These are phyloP conservation scores for Cicer bijugum DNA, from an alignment of 306 rosid species.

Conservation along the genomic window DNA sequence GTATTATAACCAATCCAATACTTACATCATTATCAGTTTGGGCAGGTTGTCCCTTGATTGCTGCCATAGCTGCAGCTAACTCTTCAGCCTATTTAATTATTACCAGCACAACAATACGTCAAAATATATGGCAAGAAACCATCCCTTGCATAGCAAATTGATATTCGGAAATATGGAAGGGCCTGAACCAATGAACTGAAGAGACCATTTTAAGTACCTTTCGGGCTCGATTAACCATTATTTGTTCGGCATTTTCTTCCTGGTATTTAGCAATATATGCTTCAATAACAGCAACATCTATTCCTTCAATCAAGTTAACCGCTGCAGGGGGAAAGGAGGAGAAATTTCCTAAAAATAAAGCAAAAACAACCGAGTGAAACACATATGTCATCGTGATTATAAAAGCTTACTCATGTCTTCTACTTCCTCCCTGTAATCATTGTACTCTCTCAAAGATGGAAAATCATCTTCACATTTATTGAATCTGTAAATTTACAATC, in stretches of 20 bases:
- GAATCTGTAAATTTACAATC: slow-evolving; percentile 54
- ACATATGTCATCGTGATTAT: not conserved
- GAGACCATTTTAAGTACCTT: slow-evolving; percentile 59
- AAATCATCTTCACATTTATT: slow-evolving; percentile 91
- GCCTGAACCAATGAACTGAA: slow-evolving; percentile 24
- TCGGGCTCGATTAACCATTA: slow-evolving; percentile 81
- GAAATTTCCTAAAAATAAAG: slow-evolving; percentile 31
- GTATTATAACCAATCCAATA: not conserved
- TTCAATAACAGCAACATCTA: slow-evolving; percentile 72
- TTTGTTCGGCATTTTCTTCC: slow-evolving; percentile 89
- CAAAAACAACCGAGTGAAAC: slow-evolving; percentile 15
- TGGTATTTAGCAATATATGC: slow-evolving; percentile 74
- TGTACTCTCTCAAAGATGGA: slow-evolving; percentile 79
- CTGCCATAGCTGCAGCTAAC: slow-evolving; percentile 85
- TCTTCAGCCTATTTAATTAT: slow-evolving; percentile 80
- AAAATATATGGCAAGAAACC: slow-evolving; percentile 11
- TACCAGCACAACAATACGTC: slow-evolving; percentile 38
- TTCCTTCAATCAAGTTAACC: slow-evolving; percentile 76
- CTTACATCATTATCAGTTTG: slow-evolving; percentile 68
- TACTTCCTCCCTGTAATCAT: slow-evolving; percentile 94
- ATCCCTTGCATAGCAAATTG: slow-evolving; percentile 4
- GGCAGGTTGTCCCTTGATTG: slow-evolving; percentile 69
- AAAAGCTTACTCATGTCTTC: slow-evolving; percentile 83
- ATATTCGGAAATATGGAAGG: not conserved
- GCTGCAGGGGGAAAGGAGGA: slow-evolving; percentile 50